Evolutionary conservation across 2,329 filamentous ascomycete species (phyloP).

Genomic region (Paradendryphiella salina): DNA sequence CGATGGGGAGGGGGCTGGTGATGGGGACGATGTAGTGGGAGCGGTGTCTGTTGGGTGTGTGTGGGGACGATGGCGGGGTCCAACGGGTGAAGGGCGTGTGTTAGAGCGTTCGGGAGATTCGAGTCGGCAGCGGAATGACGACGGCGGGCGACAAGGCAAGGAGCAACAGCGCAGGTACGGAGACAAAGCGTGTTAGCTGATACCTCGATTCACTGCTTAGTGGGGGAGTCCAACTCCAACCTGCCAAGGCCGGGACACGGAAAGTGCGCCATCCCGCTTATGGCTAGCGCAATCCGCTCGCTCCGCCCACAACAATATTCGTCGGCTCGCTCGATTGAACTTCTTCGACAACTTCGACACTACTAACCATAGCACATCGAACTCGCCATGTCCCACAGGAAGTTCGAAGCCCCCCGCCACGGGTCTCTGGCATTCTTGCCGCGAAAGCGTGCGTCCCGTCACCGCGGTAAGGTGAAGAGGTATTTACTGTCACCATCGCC

Average conservation of each 20-base stretch:
- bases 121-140: slow-evolving; percentile 25
- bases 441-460: slow-evolving; percentile 85
- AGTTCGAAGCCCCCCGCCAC: slow-evolving; percentile 89
- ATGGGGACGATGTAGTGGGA: slow-evolving; percentile 33
- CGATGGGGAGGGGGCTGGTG: slow-evolving; percentile 31
- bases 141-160: slow-evolving; percentile 28
- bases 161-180: slow-evolving; percentile 32
- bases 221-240: slow-evolving; percentile 11
- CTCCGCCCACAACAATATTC: slow-evolving; percentile 19
- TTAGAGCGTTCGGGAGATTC: slow-evolving; percentile 14
- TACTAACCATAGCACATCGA: slow-evolving; percentile 45
- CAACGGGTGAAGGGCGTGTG: slow-evolving; percentile 14
- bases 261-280: slow-evolving; percentile 3
- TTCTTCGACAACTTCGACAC: slow-evolving; percentile 34
- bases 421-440: slow-evolving; percentile 67
- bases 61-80: slow-evolving; percentile 26
- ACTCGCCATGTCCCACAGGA: slow-evolving; percentile 61
- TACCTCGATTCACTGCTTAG: slow-evolving; percentile 21
- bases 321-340: slow-evolving; percentile 17
- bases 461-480: slow-evolving; percentile 98
- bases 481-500: slow-evolving; percentile 60
- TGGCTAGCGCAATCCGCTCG: slow-evolving; percentile 8
- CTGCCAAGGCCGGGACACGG: slow-evolving; percentile 3
- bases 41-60: slow-evolving; percentile 28
- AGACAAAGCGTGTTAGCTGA: slow-evolving; percentile 28